Evolutionary conservation across 2,329 filamentous ascomycete species (phyloP).

Genomic region (Pseudocercospora pini-densiflorae): DNA sequence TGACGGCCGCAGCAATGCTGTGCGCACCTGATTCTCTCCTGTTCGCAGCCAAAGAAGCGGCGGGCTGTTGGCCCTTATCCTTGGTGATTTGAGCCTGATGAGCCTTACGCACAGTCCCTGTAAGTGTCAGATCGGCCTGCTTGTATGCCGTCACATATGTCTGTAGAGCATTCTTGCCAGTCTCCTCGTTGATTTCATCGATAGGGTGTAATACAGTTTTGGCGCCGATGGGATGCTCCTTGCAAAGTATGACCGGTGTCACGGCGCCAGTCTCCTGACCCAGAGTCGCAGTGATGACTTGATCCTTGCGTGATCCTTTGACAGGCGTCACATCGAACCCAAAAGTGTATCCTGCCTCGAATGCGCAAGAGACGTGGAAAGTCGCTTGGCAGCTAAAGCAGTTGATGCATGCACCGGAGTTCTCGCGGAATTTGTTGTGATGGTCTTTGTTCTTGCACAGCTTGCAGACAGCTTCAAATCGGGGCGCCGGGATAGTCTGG

Average conservation of each 20-base stretch:
- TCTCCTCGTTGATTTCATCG: constrained; percentile 72
- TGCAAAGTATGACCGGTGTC: constrained; percentile 88
- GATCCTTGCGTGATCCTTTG: constrained; percentile 84
- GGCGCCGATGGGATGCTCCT: constrained; percentile 72
- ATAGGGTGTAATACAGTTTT: constrained; percentile 70
- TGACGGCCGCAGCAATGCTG: constrained; percentile 38
- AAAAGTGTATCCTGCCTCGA: constrained; percentile 78
- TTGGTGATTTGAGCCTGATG: constrained; percentile 72
- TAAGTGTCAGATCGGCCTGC: constrained; percentile 87
- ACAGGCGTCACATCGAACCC: constrained; percentile 91
- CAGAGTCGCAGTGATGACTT: constrained; percentile 77
- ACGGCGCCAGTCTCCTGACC: constrained; percentile 82
- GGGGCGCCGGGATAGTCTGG: constrained; percentile 73
- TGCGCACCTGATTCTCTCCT: constrained; percentile 47
- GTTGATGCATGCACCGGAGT: constrained; percentile 74
- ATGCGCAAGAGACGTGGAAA: constrained; percentile 90
- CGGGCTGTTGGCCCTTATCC: constrained; percentile 46
- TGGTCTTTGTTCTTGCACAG: constrained; percentile 71
- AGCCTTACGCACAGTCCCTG: constrained; percentile 91
- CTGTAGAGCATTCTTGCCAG: constrained; percentile 79
- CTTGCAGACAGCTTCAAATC: constrained; percentile 80
- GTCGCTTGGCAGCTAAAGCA: constrained; percentile 74
- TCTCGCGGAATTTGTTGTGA: constrained; percentile 33
- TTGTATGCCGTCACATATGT: constrained; percentile 90
- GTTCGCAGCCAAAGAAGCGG: constrained; percentile 35